A percentile compares a stretch with the other conserved stretches of the same genome.
Conservation (phyloP, 441 rosid genomes). For the Euphorbia celastroides region DNA sequence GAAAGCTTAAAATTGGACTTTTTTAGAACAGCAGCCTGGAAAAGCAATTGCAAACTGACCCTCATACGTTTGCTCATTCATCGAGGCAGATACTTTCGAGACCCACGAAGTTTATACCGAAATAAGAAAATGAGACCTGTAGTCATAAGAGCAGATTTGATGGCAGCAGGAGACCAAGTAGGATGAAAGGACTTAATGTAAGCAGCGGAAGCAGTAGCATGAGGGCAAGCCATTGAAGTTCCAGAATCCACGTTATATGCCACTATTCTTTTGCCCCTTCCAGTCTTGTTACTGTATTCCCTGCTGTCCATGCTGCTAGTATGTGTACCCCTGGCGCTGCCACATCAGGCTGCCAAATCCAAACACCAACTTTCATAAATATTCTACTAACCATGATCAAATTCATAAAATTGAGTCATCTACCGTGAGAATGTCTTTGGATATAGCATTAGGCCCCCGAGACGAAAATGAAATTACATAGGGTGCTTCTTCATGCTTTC, state of each 20-base stretch:
- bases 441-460: constrained; percentile 53
- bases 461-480: constrained; percentile 60
- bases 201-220: constrained; percentile 61
- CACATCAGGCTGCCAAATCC: constrained; percentile 62
- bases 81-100: too few relatives aligned
- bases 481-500: constrained; percentile 65
- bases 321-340: constrained; percentile 80
- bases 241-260: constrained; percentile 60
- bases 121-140: too few relatives aligned
- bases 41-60: too few relatives aligned
- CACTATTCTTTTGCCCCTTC: constrained; percentile 31
- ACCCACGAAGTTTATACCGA: too few relatives aligned
- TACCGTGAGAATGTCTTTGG: not conserved
- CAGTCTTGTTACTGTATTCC: too few relatives aligned
- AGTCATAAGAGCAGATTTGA: constrained; percentile 81
- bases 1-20: too few relatives aligned
- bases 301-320: constrained; percentile 73
- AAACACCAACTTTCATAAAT: too few relatives aligned
- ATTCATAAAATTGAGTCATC: not conserved
- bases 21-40: too few relatives aligned
- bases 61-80: too few relatives aligned
- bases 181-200: constrained; percentile 59
- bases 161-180: constrained; percentile 57
- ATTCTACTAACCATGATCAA: not conserved
- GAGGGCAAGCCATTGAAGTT: constrained; percentile 92